Percentiles rank a stretch among this genome's conserved stretches.
Evolutionary conservation across 139 green algal species (phyloP).

Genomic region (Deuterostichococcus epilithicus): DNA sequence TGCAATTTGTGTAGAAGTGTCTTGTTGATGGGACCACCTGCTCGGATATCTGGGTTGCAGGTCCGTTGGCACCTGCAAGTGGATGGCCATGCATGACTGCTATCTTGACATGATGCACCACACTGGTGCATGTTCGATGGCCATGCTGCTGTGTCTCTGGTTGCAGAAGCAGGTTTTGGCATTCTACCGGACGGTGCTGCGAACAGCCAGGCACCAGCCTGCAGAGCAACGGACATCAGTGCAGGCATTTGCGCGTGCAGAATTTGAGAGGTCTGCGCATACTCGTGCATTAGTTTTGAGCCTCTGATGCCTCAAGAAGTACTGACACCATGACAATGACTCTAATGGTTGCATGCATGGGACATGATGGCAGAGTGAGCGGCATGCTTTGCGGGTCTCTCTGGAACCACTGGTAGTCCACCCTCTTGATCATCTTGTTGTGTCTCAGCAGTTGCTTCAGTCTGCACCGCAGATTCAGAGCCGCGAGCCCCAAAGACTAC

Average conservation of each 20-base stretch:
- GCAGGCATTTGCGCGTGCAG: conserved; percentile 3
- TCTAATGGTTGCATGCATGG: background rate
- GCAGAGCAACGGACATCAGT: background rate
- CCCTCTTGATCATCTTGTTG: background rate
- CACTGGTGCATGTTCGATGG: background rate
- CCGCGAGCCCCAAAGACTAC: conserved; percentile 19
- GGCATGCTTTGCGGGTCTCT: background rate
- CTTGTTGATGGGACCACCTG: no score
- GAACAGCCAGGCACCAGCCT: background rate
- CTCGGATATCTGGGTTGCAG: no score
- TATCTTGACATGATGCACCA: no score
- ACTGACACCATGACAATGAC: background rate
- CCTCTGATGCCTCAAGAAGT: background rate
- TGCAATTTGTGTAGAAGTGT: no score
- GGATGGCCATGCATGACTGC: no score
- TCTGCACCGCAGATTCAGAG: conserved; percentile 5
- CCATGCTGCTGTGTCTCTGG: background rate
- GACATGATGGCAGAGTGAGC: no score
- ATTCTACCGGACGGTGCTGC: conserved; percentile 11
- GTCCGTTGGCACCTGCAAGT: no score
- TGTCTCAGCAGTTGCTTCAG: background rate
- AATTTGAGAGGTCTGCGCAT: conserved; percentile 19
- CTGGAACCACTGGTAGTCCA: no score
- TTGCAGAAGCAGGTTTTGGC: conserved; percentile 22
- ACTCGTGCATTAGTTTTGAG: background rate